Conservation (phyloP, 176 grass and related monocot genomes). For the Secale cereale region DNA sequence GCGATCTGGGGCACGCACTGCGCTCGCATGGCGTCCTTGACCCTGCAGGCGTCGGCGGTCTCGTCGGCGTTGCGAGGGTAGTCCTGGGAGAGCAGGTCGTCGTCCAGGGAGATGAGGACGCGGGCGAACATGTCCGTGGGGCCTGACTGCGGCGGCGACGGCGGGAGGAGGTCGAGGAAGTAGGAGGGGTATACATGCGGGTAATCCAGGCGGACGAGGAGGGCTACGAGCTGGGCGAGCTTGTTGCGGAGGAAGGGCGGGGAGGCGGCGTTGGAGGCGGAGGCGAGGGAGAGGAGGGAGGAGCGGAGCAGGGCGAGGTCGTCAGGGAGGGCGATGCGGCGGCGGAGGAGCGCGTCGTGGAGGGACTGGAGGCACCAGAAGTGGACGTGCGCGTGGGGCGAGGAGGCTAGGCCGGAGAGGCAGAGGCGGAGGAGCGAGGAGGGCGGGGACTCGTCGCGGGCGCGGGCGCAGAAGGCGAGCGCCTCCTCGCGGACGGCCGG, state of each 20-base stretch:
- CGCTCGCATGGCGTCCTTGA: conserved; percentile 89
- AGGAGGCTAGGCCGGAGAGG: conserved; percentile 65
- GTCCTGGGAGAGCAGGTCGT: conserved; percentile 88
- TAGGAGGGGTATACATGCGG: conserved; percentile 62
- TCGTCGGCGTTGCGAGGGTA: conserved; percentile 66
- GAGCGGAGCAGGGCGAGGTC: conserved; percentile 66
- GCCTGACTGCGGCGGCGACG: conserved; percentile 37
- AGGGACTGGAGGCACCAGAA: conserved; percentile 97
- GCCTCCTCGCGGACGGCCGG: conserved; percentile 66
- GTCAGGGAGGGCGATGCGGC: conserved; percentile 43
- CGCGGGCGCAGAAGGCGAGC: conserved; percentile 71
- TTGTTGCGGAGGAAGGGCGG: conserved; percentile 86
- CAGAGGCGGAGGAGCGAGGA: conserved; percentile 75
- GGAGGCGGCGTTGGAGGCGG: conserved; percentile 41
- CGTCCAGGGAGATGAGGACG: conserved; percentile 66
- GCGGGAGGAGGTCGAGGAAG: conserved; percentile 65
- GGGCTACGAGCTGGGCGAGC: conserved; percentile 74
- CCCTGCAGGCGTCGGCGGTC: conserved; percentile 50
- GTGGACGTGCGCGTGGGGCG: conserved; percentile 55
- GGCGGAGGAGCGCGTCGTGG: conserved; percentile 56
- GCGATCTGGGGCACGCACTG: conserved; percentile 96
- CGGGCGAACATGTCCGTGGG: conserved; percentile 89
- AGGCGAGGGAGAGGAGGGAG: conserved; percentile 67
- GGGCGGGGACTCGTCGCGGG: conserved; percentile 55
- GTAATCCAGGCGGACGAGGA: conserved; percentile 78